Evolutionary conservation across 441 rosid species (phyloP), one percentile per base, ranked within the genome.

Genomic region (Arabidopsis lyrata): DNA sequence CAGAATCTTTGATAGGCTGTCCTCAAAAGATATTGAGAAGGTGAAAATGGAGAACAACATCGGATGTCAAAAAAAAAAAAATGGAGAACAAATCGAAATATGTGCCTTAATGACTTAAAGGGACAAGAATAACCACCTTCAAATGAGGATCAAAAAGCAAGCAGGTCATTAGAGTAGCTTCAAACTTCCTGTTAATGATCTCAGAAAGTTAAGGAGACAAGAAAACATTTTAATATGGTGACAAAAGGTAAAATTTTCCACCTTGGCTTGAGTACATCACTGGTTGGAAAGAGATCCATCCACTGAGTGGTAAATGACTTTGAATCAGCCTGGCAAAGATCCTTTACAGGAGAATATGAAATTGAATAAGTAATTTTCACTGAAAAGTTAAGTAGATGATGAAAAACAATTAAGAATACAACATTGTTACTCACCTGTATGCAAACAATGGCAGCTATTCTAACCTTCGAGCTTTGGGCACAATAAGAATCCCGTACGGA

Each of bases 251-350:
- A 52, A 63, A 68, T 15, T 10, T 27, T 70, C 72, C 70, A 90
- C 99, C 97, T 94, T 56, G 90, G 85, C 75, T 84, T 80, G 47
- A 94, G 82, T 57, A 90, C 91, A 80, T 91, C 93, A 83, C 78
- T 84, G 39, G 95, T 89, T 14, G 97, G 97, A 81, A 94, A 82
- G 81, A 94, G 90, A 82, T 89, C 78, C 78, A 90, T 87, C 97
- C 97, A 91, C 56, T 87, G 97, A 60, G 85, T 75, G 44, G 97
- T 85, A 79, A 94, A 90, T 69, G 96, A 86, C 81, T 87, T 94
- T 64, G 92, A 85, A 83, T 94, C 97, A 80, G 88, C 92, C 82
- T 85, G 91, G 76, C 97, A 94, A 75, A 90, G 90, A 82, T 90
- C 97, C 99, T 94, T 39, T 36, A 65, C 56, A 66, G 39, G 44